Conservation (phyloP, 306 rosid species). For the Biancaea sappan region DNA sequence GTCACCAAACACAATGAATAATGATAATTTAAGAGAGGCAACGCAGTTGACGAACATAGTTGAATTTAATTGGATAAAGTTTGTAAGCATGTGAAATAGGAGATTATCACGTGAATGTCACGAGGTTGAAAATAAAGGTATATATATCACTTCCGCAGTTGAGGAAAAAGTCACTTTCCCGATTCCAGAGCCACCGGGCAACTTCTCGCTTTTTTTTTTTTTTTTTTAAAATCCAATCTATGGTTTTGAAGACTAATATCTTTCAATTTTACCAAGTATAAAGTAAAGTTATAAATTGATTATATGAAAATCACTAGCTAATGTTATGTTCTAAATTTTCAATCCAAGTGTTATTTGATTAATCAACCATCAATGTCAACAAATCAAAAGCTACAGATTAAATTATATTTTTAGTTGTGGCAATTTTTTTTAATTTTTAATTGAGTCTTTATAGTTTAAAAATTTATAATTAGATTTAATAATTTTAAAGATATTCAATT, state of each 20-base stretch:
- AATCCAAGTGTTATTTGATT: background rate
- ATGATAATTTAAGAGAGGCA: background rate
- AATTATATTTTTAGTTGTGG: no score
- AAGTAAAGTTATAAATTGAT: no score
- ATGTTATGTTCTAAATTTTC: background rate
- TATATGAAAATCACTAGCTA: no score
- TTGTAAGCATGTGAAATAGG: background rate
- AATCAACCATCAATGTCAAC: background rate
- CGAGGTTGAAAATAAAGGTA: background rate
- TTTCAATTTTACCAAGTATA: no score
- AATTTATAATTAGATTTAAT: no score
- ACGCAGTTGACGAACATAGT: background rate
- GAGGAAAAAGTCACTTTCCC: background rate
- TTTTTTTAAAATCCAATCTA: no score
- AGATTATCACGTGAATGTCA: constrained; percentile 15
- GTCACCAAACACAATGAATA: background rate
- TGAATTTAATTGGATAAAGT: background rate
- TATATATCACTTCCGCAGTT: no score
- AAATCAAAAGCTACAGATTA: no score
- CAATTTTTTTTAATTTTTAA: no score
- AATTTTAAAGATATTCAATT: no score
- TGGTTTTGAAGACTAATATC: no score
- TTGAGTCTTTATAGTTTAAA: no score
- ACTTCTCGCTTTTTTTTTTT: background rate
- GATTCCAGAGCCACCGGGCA: background rate